Conservation (phyloP, 176 grass and related monocot genomes). For the Avena sativa region DNA sequence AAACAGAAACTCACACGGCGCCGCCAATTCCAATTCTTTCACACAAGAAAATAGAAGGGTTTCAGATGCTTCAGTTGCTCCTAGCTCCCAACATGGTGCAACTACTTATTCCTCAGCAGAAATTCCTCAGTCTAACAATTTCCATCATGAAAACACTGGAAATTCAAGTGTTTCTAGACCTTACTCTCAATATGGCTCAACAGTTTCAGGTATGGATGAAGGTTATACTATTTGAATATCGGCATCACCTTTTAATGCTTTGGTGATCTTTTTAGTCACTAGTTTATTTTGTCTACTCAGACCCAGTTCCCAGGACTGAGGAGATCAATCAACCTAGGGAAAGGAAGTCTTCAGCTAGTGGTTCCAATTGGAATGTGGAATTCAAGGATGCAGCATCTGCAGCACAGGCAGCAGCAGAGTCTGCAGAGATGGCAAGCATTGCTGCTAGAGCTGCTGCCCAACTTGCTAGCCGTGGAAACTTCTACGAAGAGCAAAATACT, state of each 20-base stretch:
- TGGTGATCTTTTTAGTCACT: constrained; percentile 21
- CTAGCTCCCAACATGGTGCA: constrained; percentile 35
- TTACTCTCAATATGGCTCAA: constrained; percentile 41
- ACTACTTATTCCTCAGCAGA: constrained; percentile 44
- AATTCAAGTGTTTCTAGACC: constrained; percentile 42
- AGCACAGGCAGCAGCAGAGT: constrained; percentile 84
- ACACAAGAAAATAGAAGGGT: constrained; percentile 38
- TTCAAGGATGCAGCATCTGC: constrained; percentile 96
- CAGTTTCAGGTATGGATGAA: constrained; percentile 42
- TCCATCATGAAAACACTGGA: constrained; percentile 44
- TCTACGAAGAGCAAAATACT: constrained; percentile 52
- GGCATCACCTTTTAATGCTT: constrained; percentile 23
- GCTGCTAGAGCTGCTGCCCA: constrained; percentile 96
- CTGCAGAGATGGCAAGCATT: constrained; percentile 87
- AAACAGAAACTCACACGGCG: constrained; percentile 25
- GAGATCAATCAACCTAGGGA: constrained; percentile 53
- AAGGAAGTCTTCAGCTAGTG: constrained; percentile 53
- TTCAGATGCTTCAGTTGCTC: constrained; percentile 45
- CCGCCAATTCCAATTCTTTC: constrained; percentile 36
- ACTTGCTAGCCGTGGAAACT: constrained; percentile 79
- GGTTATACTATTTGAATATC: constrained; percentile 22
- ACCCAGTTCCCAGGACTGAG: constrained; percentile 37
- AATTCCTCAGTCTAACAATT: constrained; percentile 38
- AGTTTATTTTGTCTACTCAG: constrained; percentile 34
- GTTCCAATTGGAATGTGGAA: constrained; percentile 73